Base-by-base conservation (phyloP, 1,284 basidiomycete species). In the Takashimella koratensis region DNA sequence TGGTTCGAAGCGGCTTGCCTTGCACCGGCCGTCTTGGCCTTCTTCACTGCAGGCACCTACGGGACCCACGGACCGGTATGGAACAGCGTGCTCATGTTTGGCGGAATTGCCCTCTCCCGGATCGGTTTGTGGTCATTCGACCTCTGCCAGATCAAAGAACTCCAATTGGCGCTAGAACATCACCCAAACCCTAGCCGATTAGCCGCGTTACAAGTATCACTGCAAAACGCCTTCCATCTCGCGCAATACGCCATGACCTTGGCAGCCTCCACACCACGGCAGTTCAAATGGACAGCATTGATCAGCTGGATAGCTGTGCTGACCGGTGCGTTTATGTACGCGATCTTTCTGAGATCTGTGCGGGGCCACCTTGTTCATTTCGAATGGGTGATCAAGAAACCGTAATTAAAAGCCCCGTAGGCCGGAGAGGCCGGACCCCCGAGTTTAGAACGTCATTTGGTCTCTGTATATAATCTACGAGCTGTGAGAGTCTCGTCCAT, bases 91-190 rank as follows among this genome's bases (percentile, higher is more conserved):
- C 43, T 71, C 16, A 56, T 71, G 5, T 69, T 71, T 39, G 67
- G 65, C 8, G 69, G 68, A 10, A 68, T 74, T 27, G 67, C 71
- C 5, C 53, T 71, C 2, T 69, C 66, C 5, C 63, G 74, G 16
- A 64, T 75, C 41, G 73, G 74, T 24, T 64, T 81, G 10, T 81
- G 78, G 78, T 68, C 72, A 0, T 80, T 80, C 51, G 80, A 81
- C 53, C 65, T 80, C 0, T 67, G 70, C 25, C 66, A 76, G 62
- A 63, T 77, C 23, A 77, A 78, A 53, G 67, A 73, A 46, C 59
- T 79, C 0, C 76, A 78, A 58, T 56, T 71, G 10, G 68, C 71
- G 3, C 67, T 77, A 0, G 59, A 72, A 27, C 47, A 59, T 21
- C 74, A 78, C 51, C 77, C 77, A 2, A 59, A 66, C 1, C 62